These are phyloP conservation scores for Xylaria sp. DNA, from an alignment of 2,329 filamentous ascomycete species.

Conservation along the genomic window DNA sequence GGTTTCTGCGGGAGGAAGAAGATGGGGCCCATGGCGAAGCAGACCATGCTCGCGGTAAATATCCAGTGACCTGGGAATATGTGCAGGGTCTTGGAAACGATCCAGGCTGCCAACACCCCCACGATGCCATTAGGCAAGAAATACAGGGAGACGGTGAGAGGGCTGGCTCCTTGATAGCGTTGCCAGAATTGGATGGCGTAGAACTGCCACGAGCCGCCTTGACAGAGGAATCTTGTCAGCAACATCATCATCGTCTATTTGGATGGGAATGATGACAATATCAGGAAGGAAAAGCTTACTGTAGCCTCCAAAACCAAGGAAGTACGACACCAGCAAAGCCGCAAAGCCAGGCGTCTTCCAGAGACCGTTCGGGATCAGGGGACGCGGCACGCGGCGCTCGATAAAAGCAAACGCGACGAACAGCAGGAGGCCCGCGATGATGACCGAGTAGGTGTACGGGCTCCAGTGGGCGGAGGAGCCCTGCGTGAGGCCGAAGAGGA, in stretches of 20 bases:
- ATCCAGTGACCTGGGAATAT: slow-evolving; percentile 50
- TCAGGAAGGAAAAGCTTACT: slow-evolving; percentile 18
- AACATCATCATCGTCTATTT: not conserved
- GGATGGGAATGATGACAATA: not conserved
- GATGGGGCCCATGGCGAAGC: slow-evolving; percentile 27
- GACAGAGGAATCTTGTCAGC: slow-evolving; percentile 2
- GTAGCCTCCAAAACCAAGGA: slow-evolving; percentile 42
- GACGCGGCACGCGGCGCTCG: slow-evolving; percentile 36
- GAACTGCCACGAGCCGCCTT: slow-evolving; percentile 37
- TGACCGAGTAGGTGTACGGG: slow-evolving; percentile 41
- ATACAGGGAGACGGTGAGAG: slow-evolving; percentile 47
- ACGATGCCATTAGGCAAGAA: slow-evolving; percentile 48
- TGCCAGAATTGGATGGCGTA: slow-evolving; percentile 45
- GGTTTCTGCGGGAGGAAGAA: slow-evolving; percentile 41
- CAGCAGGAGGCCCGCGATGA: slow-evolving; percentile 36
- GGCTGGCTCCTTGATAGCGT: slow-evolving; percentile 40
- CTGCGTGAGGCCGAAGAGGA: slow-evolving; percentile 41
- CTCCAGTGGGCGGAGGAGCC: slow-evolving; percentile 39
- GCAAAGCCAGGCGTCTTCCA: slow-evolving; percentile 48
- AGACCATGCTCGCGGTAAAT: slow-evolving; percentile 46
- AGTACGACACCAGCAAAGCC: slow-evolving; percentile 46
- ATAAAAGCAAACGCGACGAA: slow-evolving; percentile 37
- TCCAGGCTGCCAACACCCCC: slow-evolving; percentile 47
- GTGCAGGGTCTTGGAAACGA: slow-evolving; percentile 50
- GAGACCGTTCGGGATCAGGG: slow-evolving; percentile 39